A percentile compares a stretch with the other conserved stretches of the same genome.
phyloP scores from a whole-genome alignment of 1,284 basidiomycete genomes.

The Phenoliferia sp. region DNA sequence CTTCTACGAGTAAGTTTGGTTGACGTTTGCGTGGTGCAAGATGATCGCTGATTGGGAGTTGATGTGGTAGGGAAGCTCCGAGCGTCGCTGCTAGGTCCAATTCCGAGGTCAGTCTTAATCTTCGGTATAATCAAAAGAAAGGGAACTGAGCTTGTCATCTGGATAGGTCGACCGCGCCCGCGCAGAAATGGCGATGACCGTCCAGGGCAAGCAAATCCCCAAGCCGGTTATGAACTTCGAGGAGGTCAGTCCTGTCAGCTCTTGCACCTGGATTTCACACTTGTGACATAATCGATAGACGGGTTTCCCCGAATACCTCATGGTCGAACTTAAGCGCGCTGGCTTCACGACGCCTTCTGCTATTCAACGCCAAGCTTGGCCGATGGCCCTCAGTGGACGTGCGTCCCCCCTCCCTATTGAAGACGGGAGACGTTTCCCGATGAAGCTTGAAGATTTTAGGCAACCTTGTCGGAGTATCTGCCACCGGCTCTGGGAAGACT shows the following conservation, averaged over 20 bases:
- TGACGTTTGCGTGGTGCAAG: neutral
- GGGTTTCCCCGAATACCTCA: constrained; percentile 39
- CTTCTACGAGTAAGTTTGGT: neutral
- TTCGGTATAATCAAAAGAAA: neutral
- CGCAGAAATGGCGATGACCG: constrained; percentile 6
- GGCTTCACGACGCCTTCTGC: constrained; percentile 41
- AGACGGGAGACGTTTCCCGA: neutral
- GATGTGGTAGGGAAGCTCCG: neutral
- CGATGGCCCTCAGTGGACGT: constrained; percentile 44
- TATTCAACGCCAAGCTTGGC: constrained; percentile 44
- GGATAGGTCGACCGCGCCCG: constrained; percentile 40
- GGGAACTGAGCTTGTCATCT: constrained; percentile 25
- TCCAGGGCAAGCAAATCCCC: constrained; percentile 37
- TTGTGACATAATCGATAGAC: too few species aligned
- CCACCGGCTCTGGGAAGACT: constrained; percentile 95
- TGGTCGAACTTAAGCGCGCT: constrained; percentile 39
- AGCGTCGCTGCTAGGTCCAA: neutral
- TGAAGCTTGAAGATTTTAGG: too few species aligned
- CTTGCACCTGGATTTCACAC: neutral
- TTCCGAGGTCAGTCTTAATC: neutral
- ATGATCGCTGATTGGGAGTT: neutral
- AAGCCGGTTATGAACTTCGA: constrained; percentile 42
- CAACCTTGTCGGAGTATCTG: constrained; percentile 44
- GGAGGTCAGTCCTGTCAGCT: constrained; percentile 41
- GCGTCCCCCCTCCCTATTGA: constrained; percentile 29